A percentile compares a stretch with the other conserved stretches of the same genome.
These are phyloP conservation scores for Potentilla sterilis DNA, from an alignment of 306 rosid species.

Conservation along the genomic window DNA sequence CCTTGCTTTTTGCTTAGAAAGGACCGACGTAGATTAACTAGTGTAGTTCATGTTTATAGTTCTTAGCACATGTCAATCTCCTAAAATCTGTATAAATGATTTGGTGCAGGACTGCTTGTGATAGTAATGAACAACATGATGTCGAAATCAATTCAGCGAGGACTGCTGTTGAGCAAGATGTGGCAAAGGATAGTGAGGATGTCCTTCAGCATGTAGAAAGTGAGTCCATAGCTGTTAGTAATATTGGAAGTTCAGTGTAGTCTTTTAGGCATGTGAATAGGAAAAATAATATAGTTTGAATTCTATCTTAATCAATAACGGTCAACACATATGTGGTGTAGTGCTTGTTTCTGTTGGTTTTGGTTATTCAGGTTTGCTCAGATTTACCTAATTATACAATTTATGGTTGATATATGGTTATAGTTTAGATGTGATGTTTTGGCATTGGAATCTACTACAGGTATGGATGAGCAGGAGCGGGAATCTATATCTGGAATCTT, in stretches of 20 bases:
- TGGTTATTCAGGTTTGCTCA: not conserved
- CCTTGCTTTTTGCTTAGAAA: not conserved
- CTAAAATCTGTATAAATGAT: constrained; percentile 14
- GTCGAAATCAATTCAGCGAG: constrained; percentile 62
- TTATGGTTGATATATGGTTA: not conserved
- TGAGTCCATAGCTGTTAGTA: constrained; percentile 31
- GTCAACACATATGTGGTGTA: not conserved
- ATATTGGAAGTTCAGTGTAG: not conserved
- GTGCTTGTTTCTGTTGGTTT: not conserved
- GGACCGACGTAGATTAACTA: not conserved
- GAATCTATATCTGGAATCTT: constrained; percentile 49
- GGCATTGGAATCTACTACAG: constrained; percentile 35
- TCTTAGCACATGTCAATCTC: not conserved
- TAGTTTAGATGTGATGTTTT: not conserved
- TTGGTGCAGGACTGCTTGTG: constrained; percentile 56
- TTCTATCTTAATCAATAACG: not conserved
- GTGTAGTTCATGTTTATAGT: not conserved
- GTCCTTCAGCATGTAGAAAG: constrained; percentile 54
- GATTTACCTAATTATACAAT: not conserved
- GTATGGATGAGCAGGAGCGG: constrained; percentile 43
- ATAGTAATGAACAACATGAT: constrained; percentile 62
- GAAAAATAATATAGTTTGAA: not conserved
- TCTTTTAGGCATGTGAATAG: not conserved
- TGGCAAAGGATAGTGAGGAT: constrained; percentile 52
- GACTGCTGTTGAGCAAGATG: constrained; percentile 60